Base-by-base conservation (phyloP, 371 early-diverging fungal genomes). In the Coemansia sp. region DNA sequence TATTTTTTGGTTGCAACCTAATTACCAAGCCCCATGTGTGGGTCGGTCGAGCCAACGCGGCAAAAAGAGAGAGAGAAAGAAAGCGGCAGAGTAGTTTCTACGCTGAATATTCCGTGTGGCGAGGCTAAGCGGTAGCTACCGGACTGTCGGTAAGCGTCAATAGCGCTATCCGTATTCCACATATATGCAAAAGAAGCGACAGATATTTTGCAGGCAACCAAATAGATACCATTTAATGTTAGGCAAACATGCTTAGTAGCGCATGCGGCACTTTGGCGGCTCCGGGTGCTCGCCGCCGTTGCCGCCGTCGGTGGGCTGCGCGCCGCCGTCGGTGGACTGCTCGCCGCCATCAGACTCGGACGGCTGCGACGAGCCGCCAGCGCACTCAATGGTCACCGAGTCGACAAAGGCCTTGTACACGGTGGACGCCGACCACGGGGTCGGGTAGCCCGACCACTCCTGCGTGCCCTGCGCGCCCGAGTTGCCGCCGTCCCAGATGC, bases 401-500 rank as follows among this genome's bases (percentile, higher is more conserved):
- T 85, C 81, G 16, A 85, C 77, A 34, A 71, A 75, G 66, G 83
- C 69, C 49, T 69, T 76, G 67, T 83, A 84, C 20, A 74, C 65
- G 20, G 76, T 78, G 59, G 66, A 64, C 8, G 76, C 56, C 30
- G 67, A 74, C 88, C 88, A 89, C 41, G 86, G 80, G 30, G 86
- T 83, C 33, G 82, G 82, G 5, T 80, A 76, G n/a, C 88, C 88
- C 8, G 88, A 86, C 88, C 88, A 89, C 16, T 80, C 69, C 30
- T 77, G 74, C 5, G 88, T 87, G 31, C 88, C 87, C 36, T 79
- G 47, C 10, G 71, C 62, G 8, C 83, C 84, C 10, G 67, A 66
- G 61, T 72, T 72, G 33, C 87, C 86, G 30, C 87, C 90, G 64
- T 89, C 88, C 90, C 90, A 89, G 43, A 89, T 80, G 9, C 86